phyloP scores from a whole-genome alignment of 2,329 filamentous ascomycete genomes.

The Paracorniculantispora psalliotae region DNA sequence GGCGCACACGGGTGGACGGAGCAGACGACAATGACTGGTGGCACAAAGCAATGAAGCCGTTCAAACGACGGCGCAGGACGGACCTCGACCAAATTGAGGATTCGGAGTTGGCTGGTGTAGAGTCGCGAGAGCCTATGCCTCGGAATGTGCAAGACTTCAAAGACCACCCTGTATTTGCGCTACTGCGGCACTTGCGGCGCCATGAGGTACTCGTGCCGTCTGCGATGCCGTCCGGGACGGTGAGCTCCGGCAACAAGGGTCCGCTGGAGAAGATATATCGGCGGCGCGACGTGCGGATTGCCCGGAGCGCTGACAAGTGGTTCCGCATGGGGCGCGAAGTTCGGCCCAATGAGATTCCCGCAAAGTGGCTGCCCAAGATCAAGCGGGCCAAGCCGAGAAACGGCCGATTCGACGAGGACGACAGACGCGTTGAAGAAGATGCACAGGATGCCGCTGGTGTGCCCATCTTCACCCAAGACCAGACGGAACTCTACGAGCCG shows the following conservation, averaged over 20 bases:
- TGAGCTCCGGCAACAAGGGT: constrained; percentile 61
- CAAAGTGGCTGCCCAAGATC: constrained; percentile 63
- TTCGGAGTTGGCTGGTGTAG: constrained; percentile 64
- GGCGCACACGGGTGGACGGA: constrained; percentile 70
- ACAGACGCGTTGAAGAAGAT: constrained; percentile 23
- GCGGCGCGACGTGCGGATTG: constrained; percentile 71
- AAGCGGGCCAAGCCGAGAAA: constrained; percentile 25
- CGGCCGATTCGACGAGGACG: constrained; percentile 19
- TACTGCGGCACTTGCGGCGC: constrained; percentile 77
- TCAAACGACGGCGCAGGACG: constrained; percentile 34
- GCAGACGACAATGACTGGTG: constrained; percentile 48
- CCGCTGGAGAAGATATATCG: constrained; percentile 75
- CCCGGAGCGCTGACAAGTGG: constrained; percentile 82
- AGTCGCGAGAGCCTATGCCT: constrained; percentile 77
- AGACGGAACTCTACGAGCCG: constrained; percentile 69
- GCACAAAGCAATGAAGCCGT: constrained; percentile 46
- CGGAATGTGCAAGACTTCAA: constrained; percentile 84
- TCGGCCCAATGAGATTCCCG: constrained; percentile 70
- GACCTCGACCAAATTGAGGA: constrained; percentile 83
- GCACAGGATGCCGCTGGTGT: constrained; percentile 37
- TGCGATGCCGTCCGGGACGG: constrained; percentile 67
- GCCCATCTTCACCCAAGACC: constrained; percentile 56
- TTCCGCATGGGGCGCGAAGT: constrained; percentile 81
- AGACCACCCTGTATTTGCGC: constrained; percentile 74
- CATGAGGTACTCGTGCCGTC: constrained; percentile 77